Evolutionary conservation across 2,329 filamentous ascomycete genomes (phyloP).

Genomic region (Talaromyces sp.): DNA sequence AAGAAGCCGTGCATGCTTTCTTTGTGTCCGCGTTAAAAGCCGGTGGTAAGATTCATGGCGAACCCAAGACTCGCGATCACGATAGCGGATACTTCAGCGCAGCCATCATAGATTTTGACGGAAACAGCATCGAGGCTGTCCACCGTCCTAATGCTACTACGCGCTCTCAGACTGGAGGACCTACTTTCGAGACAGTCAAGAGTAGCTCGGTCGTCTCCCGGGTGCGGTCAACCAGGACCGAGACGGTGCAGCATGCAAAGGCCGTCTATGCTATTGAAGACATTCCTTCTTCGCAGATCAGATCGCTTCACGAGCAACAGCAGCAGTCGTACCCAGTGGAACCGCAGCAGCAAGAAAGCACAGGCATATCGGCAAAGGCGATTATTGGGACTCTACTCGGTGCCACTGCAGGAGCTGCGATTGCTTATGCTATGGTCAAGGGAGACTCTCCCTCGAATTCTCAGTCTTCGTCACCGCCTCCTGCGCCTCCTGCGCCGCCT

Average conservation of each 20-base stretch:
- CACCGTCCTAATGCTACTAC: slow-evolving; percentile 40
- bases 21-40: slow-evolving; percentile 64
- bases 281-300: slow-evolving; percentile 11
- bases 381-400: slow-evolving; percentile 72
- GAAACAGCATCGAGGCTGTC: slow-evolving; percentile 76
- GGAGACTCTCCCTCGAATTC: slow-evolving; percentile 39
- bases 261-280: slow-evolving; percentile 18
- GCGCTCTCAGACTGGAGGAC: slow-evolving; percentile 23
- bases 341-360: slow-evolving; percentile 21
- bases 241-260: slow-evolving; percentile 23
- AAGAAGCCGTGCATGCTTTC: slow-evolving; percentile 63
- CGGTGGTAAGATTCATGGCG: slow-evolving; percentile 53
- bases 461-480: slow-evolving; percentile 20
- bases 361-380: slow-evolving; percentile 48
- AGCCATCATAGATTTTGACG: slow-evolving; percentile 68
- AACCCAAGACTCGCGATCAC: slow-evolving; percentile 49
- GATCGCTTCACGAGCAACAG: slow-evolving; percentile 15
- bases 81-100: slow-evolving; percentile 56
- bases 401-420: slow-evolving; percentile 68
- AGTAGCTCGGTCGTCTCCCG: slow-evolving; percentile 34
- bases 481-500: slow-evolving; percentile 19
- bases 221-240: slow-evolving; percentile 21
- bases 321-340: slow-evolving; percentile 11
- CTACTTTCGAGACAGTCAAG: slow-evolving; percentile 31
- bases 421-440: slow-evolving; percentile 68